Evolutionary conservation across 2,329 filamentous ascomycete species (phyloP).

Genomic region (Pezicula radicicola): DNA sequence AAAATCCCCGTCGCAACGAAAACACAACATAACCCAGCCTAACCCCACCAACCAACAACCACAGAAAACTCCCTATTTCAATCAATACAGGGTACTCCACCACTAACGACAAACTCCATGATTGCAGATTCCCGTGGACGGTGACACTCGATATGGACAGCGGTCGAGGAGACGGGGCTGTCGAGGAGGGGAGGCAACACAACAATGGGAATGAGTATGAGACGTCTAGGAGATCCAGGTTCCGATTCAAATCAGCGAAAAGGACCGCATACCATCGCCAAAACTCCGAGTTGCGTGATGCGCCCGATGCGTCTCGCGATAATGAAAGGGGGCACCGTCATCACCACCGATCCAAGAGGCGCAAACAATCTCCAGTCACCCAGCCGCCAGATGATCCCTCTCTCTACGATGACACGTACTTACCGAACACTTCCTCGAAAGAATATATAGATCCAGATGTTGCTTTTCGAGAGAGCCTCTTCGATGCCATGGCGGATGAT

Average conservation of each 20-base stretch:
- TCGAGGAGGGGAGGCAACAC: constrained; percentile 1
- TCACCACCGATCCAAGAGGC: constrained; percentile 24
- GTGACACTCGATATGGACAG: not conserved
- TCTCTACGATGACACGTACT: constrained; percentile 35
- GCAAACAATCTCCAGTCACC: constrained; percentile 16
- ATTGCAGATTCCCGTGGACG: not conserved
- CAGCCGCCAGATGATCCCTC: constrained; percentile 29
- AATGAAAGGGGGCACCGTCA: constrained; percentile 17
- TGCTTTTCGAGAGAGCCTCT: constrained; percentile 90
- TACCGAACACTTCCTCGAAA: constrained; percentile 31
- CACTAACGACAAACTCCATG: too few species aligned
- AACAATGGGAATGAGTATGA: constrained; percentile 8
- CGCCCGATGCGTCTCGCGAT: constrained; percentile 8
- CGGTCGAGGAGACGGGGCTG: not conserved
- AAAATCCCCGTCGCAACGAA: too few species aligned
- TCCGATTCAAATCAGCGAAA: constrained; percentile 26
- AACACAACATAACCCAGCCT: too few species aligned
- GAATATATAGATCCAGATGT: constrained; percentile 59
- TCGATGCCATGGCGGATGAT: constrained; percentile 95
- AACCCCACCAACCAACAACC: too few species aligned
- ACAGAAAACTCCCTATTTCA: too few species aligned
- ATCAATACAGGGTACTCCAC: too few species aligned
- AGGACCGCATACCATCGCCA: constrained; percentile 13
- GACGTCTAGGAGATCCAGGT: constrained; percentile 17
- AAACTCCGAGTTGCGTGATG: not conserved